A percentile compares a stretch with the other conserved stretches of the same genome.
These are phyloP conservation scores for Alternaria arborescens DNA, from an alignment of 2,329 filamentous ascomycete species.

Conservation along the genomic window DNA sequence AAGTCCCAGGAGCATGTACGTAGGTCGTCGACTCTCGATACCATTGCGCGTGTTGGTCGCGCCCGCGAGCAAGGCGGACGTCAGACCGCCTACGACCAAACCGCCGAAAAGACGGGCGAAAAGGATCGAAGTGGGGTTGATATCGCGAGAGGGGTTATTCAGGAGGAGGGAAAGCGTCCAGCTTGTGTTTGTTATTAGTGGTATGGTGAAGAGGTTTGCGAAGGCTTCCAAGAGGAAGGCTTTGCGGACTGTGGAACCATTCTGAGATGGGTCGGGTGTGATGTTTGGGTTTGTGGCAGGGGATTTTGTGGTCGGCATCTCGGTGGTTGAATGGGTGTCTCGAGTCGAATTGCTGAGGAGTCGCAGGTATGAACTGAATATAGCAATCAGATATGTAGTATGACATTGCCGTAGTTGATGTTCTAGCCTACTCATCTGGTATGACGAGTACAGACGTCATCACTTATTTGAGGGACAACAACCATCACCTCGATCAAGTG, in stretches of 20 bases:
- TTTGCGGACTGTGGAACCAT: constrained; percentile 35
- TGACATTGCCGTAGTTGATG: not conserved
- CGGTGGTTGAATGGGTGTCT: not conserved
- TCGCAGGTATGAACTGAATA: not conserved
- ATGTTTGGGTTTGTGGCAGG: constrained; percentile 32
- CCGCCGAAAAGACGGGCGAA: constrained; percentile 37
- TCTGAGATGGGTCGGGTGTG: constrained; percentile 19
- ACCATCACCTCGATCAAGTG: not conserved
- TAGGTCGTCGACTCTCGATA: constrained; percentile 33
- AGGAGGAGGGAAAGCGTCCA: constrained; percentile 33
- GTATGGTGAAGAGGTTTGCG: constrained; percentile 39
- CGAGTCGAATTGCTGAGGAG: not conserved
- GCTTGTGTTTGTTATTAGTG: constrained; percentile 34
- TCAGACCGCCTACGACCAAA: constrained; percentile 34
- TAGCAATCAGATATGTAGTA: not conserved
- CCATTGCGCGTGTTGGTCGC: constrained; percentile 36
- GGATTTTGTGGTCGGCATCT: constrained; percentile 24
- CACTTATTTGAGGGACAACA: not conserved
- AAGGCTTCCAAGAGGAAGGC: constrained; percentile 39
- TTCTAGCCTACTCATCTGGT: not conserved
- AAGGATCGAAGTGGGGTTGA: constrained; percentile 34
- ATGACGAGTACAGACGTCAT: constrained; percentile 4
- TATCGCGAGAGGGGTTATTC: constrained; percentile 25
- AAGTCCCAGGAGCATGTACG: constrained; percentile 33
- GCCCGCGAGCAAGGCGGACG: constrained; percentile 32